Evolutionary conservation across 2,329 filamentous ascomycete genomes (phyloP).

Genomic region (Monosporascus sp.): DNA sequence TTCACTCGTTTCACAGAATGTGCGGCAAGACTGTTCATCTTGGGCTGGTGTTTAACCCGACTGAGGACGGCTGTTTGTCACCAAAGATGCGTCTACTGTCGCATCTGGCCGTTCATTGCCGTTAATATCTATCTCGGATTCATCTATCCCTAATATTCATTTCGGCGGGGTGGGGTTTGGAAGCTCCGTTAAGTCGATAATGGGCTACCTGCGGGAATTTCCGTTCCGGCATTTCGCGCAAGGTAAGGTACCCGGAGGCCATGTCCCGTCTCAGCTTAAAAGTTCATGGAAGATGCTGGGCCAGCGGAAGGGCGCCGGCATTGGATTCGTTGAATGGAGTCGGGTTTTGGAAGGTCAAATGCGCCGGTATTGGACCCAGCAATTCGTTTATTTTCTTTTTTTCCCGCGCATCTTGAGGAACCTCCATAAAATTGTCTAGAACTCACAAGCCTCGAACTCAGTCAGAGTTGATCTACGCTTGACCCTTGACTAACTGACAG

Average conservation of each 20-base stretch:
- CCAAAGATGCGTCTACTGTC: too few relatives aligned
- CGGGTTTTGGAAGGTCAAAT: neutral
- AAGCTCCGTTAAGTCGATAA: neutral
- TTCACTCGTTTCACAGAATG: too few relatives aligned
- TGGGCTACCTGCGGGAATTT: neutral
- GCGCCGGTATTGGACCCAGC: neutral
- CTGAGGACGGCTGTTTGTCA: too few relatives aligned
- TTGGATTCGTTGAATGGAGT: neutral
- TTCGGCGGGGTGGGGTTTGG: neutral
- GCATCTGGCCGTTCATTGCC: too few relatives aligned
- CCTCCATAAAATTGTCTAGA: neutral
- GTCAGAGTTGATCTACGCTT: neutral
- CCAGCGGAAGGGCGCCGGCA: neutral
- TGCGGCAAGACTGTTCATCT: too few relatives aligned
- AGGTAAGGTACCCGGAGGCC: too few relatives aligned
- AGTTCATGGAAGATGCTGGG: neutral
- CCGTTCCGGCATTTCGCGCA: neutral
- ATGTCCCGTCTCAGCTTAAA: too few relatives aligned
- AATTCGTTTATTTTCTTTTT: slow-evolving; percentile 1
- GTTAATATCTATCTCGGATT: too few relatives aligned
- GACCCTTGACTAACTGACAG: neutral
- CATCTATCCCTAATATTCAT: neutral
- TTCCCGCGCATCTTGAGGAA: neutral
- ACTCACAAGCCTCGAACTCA: neutral
- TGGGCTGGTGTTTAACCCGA: too few relatives aligned